Evolutionary conservation across 495 filamentous ascomycete species (phyloP), one percentile per base, ranked within the genome.

Genomic region (Sporormia fimetaria): DNA sequence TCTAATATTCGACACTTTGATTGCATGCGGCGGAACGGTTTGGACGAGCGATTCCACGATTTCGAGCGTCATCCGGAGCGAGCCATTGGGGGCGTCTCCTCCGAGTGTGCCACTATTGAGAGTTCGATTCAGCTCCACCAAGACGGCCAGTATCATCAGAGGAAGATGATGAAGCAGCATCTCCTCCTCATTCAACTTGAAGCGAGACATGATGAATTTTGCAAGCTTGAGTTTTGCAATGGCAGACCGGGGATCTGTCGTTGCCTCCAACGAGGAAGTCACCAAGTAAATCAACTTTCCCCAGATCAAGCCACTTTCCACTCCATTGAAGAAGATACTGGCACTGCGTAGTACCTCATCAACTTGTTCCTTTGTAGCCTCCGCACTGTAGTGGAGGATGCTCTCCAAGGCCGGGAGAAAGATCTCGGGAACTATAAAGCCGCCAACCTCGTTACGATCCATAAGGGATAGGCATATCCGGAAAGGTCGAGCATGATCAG

Each of bases 401-500:
- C 75, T 87, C 55, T 78, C 64, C 42, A 96, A 73, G n/a, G 85
- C 75, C 8, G 87, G 82, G 1, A 93, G 63, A 54, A 99, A 96
- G 8, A 96, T 74, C 21, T 81, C 76, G 0, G 87, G 82, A 4
- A 94, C 78, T 34, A 99, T 76, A 16, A 87, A 65, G 8, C 82
- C 85, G 14, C 90, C 90, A 52, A 99, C 83, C 55, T 99, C 92
- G 87, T 84, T 94, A 21, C 84, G 74, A 64, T 99, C 90, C 92
- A 96, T 94, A 37, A 99, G 63, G 11, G 92, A 94, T 4, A 95
- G 66, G 38, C 84, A 90, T 42, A 96, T 87, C 23, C 86, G 77
- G 46, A 93, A 93, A 1, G 92, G 87, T 32, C 74, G 75, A n/a
- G 87, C 84, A 54, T 75, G 70, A 42, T 95, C 83, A 2, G 73